Evolutionary conservation across 768 basidiomycete genomes (phyloP), one percentile per base, ranked within the genome.

Genomic region (Austroboletus eburneus): DNA sequence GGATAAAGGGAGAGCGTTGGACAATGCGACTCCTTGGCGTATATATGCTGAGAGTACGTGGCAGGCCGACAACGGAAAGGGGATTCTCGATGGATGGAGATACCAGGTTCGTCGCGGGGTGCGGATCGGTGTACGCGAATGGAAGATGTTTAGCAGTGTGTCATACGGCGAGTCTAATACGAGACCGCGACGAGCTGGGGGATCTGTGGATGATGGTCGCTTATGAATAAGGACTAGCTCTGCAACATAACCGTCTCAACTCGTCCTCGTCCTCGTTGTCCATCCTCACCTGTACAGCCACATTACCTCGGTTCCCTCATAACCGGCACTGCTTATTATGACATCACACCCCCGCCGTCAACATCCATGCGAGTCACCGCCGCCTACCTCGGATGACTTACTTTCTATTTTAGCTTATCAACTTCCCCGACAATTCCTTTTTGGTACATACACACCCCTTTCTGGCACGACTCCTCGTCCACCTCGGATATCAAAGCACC

Each of bases 1-100:
- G 52, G 57, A 55, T 32, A 3, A 9, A n/a, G 45, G 33, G 25
- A 1, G 30, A 16, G 30, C 13, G 39, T 27, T 17, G 38, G 9
- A 8, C 22, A 20, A 43, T 25, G 30, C 14, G 7, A 16, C 30
- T 44, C 22, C 4, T 22, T 39, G 35, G 46, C 4, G 48, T 45
- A 37, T 50, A 45, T 48, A 51, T 44, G 38, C 38, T 39, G 24
- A 8, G 12, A 35, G 30, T 16, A 27, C 5, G 39, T 23, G 43
- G 43, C 35, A 37, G 16, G 30, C 34, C 6, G 40, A 46, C 30
- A 20, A 9, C 54, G 54, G 38, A 35, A 51, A 22, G 7, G 24
- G 22, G 51, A 57, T 57, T 45, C 56, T 42, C 56, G 51, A 54
- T 32, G 30, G 27, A 12, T 53, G 45, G 29, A 27, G 33, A 25